These are phyloP conservation scores for Borealophlyctis nickersoniae DNA, from an alignment of 192 early-diverging fungal genomes.

Conservation along the genomic window DNA sequence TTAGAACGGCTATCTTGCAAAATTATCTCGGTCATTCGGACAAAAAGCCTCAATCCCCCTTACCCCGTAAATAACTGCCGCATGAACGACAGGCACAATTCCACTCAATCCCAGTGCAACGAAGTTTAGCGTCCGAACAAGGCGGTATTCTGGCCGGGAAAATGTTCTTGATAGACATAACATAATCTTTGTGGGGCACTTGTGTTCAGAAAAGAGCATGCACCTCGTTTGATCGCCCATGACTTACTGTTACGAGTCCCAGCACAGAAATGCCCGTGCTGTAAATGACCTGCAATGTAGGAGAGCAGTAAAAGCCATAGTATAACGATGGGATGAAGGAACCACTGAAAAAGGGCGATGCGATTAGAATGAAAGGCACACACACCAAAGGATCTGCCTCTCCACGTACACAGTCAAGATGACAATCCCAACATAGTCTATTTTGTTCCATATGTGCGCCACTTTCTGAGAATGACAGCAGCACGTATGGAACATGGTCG, in stretches of 20 bases:
- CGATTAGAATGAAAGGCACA: not conserved
- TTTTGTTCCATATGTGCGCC: slow-evolving; percentile 75
- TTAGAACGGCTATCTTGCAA: not conserved
- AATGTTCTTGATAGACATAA: slow-evolving; percentile 64
- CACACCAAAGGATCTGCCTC: slow-evolving; percentile 12
- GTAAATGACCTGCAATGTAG: slow-evolving; percentile 51
- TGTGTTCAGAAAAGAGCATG: too few species aligned
- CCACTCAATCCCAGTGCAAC: slow-evolving; percentile 74
- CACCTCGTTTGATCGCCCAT: too few species aligned
- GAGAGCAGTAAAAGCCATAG: slow-evolving; percentile 66
- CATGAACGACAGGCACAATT: slow-evolving; percentile 70
- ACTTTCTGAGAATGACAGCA: slow-evolving; percentile 77
- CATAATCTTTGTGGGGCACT: slow-evolving; percentile 32
- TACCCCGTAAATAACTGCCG: slow-evolving; percentile 24
- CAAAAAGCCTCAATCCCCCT: too few species aligned
- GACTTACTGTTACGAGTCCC: slow-evolving; percentile 59
- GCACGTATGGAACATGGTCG: slow-evolving; percentile 76
- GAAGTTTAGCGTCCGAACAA: slow-evolving; percentile 75
- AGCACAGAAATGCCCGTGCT: slow-evolving; percentile 56
- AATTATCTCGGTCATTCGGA: too few species aligned
- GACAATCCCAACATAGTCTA: slow-evolving; percentile 91
- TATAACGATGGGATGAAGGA: slow-evolving; percentile 43
- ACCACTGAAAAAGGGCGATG: slow-evolving; percentile 16
- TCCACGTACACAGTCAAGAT: slow-evolving; percentile 67
- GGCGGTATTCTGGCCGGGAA: slow-evolving; percentile 70